Base-by-base conservation (phyloP, 768 basidiomycete genomes). In the Rhizopogon salebrosus region DNA sequence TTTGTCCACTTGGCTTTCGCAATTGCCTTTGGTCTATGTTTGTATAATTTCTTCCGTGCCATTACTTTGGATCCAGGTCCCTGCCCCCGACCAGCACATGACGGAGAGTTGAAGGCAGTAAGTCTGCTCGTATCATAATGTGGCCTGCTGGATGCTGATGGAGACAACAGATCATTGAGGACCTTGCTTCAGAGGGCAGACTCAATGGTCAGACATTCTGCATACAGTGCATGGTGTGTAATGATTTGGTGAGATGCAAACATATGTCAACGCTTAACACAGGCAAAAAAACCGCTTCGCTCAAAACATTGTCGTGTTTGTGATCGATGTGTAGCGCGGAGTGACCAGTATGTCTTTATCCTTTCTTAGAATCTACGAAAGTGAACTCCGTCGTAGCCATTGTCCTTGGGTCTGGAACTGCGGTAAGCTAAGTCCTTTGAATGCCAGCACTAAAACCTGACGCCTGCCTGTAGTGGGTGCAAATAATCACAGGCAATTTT, bases 351-450 rank as follows among this genome's bases (percentile, higher is more conserved):
- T 65, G 90, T 75, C 13, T 16, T 26, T 20, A 18, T 20, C 8
- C 53, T 29, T 20, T 27, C 18, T 7, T 14, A 26, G 20, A 4
- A 51, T 3, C 3, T 27, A 48, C 7, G 14, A 11, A 36, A 45
- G 49, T 58, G n/a, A 64, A 24, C 31, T 43, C 2, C 18, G 26
- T 26, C 50, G 7, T 42, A 95, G 94, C 62, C 95, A 99, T 62
- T 98, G 97, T 60, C 97, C 95, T 1, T 99, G 97, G 97, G 86
- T 98, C 14, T 99, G 95, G 95, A 98, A 98, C 70, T 98, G 95
- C 67, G 84, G 92, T 92, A 64, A 24, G 87, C 69, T 29, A 55
- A 16, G 31, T 10, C 14, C 29, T 22, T 46, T 18, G 20, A 23
- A 46, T 46, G 16, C 9, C 14, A 6, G 9, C 31, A 34, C 31